Evolutionary conservation across 148 eudicot species (phyloP).

Genomic region (Cornus controversa): DNA sequence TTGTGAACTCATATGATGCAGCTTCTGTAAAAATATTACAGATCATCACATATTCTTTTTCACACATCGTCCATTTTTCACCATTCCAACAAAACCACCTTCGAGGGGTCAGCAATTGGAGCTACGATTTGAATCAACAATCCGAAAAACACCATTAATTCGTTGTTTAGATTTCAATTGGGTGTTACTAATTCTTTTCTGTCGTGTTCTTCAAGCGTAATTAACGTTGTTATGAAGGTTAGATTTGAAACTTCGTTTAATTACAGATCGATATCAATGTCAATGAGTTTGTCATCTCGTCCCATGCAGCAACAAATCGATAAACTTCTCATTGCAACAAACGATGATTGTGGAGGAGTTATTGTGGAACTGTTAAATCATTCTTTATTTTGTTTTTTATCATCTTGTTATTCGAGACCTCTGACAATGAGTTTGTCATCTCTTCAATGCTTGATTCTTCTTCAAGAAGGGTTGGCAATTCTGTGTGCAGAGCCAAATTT

Average conservation of each 20-base stretch:
- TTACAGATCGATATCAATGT: neutral
- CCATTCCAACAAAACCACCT: neutral
- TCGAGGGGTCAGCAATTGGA: constrained; percentile 1
- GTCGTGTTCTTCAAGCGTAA: neutral
- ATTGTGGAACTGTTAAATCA: constrained; percentile 62
- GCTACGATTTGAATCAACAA: neutral
- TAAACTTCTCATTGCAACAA: constrained; percentile 7
- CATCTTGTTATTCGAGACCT: too few relatives aligned
- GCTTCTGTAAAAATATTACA: too few relatives aligned
- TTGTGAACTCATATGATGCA: too few relatives aligned
- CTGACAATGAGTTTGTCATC: too few relatives aligned
- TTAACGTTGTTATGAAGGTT: neutral
- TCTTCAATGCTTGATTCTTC: too few relatives aligned
- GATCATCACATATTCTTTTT: too few relatives aligned
- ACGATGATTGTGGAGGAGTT: constrained; percentile 61
- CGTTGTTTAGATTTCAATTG: neutral
- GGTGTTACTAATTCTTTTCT: too few relatives aligned
- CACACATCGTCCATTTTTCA: neutral
- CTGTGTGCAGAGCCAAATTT: too few relatives aligned
- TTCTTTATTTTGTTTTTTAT: too few relatives aligned
- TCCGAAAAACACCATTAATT: neutral
- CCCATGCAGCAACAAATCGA: neutral
- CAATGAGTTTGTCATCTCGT: neutral
- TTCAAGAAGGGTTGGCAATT: too few relatives aligned
- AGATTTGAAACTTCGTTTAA: neutral